A percentile compares a stretch with the other conserved stretches of the same genome.
Conservation (phyloP, 441 rosid genomes). For the Syzygium syzygioides region DNA sequence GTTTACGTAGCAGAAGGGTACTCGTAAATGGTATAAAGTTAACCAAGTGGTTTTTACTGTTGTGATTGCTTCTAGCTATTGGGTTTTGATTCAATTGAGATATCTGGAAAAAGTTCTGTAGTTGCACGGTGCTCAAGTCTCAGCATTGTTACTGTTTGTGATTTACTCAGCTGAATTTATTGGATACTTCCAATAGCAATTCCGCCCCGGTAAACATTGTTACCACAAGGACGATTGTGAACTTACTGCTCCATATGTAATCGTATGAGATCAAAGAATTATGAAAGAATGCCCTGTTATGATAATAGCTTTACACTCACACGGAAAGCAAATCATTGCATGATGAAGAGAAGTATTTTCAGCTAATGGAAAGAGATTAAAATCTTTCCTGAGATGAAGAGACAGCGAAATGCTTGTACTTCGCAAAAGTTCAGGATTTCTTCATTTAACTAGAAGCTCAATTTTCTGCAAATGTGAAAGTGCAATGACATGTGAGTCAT, state of each 20-base stretch:
- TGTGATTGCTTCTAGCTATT: background rate
- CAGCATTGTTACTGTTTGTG: background rate
- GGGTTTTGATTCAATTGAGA: background rate
- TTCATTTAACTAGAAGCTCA: background rate
- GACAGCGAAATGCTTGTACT: background rate
- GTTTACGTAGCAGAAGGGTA: background rate
- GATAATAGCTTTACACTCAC: background rate
- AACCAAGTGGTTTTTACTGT: background rate
- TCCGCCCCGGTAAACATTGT: background rate
- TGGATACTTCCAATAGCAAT: background rate
- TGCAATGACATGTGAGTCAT: background rate
- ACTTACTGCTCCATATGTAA: background rate
- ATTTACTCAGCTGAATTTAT: background rate
- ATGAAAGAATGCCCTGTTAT: background rate
- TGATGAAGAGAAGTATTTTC: background rate
- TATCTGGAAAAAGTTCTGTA: background rate
- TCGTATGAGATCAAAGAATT: background rate
- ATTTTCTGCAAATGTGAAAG: background rate
- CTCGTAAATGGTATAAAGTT: background rate
- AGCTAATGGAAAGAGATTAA: background rate
- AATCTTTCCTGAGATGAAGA: background rate
- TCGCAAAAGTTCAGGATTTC: background rate
- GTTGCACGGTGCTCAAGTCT: background rate
- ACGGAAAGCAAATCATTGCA: background rate
- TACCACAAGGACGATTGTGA: background rate